Evolutionary conservation across 129 eudicot species (phyloP), one percentile per base, ranked within the genome.

Genomic region (Lactuca sativa): DNA sequence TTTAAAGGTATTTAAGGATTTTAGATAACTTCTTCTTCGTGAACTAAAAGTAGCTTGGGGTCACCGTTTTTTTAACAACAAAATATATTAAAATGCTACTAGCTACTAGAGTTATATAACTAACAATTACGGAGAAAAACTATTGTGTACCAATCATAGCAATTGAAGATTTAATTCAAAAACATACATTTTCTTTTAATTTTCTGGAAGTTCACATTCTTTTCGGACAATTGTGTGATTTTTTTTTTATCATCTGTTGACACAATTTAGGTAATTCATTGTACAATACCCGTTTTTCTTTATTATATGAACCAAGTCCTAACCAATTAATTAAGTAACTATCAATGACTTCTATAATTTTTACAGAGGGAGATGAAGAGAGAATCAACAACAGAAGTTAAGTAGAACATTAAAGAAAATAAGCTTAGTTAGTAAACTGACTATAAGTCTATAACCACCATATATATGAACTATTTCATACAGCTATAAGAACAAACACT

Each of bases 391-490:
- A 47, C 12, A 12, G 38, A 36, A 36, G 52, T 47, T 47, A 5
- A 34, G 4, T 2, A 67, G 33, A 53, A 49, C 70, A 40, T 54
- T 76, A 59, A 62, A 40, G 18, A 62, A 62, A 61, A 71, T 52
- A 38, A n/a, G 37, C 7, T 61, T 33, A 62, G 37, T 41, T 38
- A 34, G 60, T 66, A 59, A 57, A 57, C 31, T 66, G 58, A 43
- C 77, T 63, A 21, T 4, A 66, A 56, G 58, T 32, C 77, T 63
- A 21, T 4, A 66, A 56, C 49, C 40, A 4, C 56, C 65, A 25
- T 25, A 55, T 44, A 31, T 13, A 37, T 76, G 49, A 68, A 76
- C 57, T 40, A 65, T 18, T 55, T 65, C 66, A 56, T 67, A 68
- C 63, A 59, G 17, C 55, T 47, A 67, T 59, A 44, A 9, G 4